These are phyloP conservation scores for Primulina eburnea DNA, from an alignment of 257 asterid genomes.

Conservation along the genomic window DNA sequence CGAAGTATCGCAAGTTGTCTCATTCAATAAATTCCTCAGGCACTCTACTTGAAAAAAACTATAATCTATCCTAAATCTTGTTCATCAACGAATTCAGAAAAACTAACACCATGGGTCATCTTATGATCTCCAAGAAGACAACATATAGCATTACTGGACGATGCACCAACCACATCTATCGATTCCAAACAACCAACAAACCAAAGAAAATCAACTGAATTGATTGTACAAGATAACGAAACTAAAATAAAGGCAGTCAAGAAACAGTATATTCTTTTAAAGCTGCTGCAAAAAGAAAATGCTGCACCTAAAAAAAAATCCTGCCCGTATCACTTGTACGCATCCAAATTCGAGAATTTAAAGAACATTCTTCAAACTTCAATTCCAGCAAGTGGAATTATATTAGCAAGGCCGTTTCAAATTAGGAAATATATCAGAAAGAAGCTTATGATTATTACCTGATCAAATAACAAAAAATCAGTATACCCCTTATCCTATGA, in stretches of 20 bases:
- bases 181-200: background rate
- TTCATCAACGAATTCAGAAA: background rate
- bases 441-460: background rate
- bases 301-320: background rate
- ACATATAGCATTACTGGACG: background rate
- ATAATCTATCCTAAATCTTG: background rate
- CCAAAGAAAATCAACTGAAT: background rate
- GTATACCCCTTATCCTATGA: background rate
- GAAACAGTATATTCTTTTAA: background rate
- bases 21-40: background rate
- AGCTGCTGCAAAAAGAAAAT: background rate
- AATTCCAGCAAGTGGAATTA: background rate
- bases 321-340: background rate
- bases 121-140: background rate
- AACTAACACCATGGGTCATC: background rate
- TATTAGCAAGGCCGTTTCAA: background rate
- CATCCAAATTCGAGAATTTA: background rate
- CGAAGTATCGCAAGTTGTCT: background rate
- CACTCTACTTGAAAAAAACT: conserved; percentile 1
- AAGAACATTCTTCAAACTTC: background rate
- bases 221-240: conserved; percentile 2
- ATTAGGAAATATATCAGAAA: background rate
- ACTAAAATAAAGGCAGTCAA: background rate
- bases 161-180: conserved; percentile 3
- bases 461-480: background rate